Base-by-base conservation (phyloP, 2,329 filamentous ascomycete genomes). In the Elsinoe batatas region DNA sequence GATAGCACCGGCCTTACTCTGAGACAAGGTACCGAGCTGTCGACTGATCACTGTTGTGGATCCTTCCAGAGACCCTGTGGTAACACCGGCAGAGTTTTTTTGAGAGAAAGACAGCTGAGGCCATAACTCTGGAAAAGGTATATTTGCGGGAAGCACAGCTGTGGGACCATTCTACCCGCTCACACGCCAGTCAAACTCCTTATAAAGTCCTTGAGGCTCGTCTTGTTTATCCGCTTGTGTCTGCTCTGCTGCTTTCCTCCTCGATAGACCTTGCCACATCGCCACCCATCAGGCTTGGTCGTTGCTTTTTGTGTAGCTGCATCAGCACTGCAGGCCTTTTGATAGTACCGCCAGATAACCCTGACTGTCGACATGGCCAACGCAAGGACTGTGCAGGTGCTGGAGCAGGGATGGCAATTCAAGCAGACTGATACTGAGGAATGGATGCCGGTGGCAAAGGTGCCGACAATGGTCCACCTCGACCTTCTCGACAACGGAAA, bases 401-500 rank as follows among this genome's bases (percentile, higher is more conserved):
- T 76, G 54, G 64, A 63, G 5, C 60, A 67, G 6, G 72, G 72
- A 44, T 76, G 74, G 74, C 59, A 64, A 10, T 75, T 76, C 68
- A 76, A 72, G 64, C 70, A 75, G 60, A 67, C 69, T 13, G 67
- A 73, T 57, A 59, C 62, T 3, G 63, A 66, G 17, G 64, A 73
- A 33, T 76, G 74, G 74, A 63, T 76, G 43, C 64, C 72, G 2
- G 73, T 74, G 35, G 67, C 69, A 43, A 66, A 61, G 43, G 72
- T 76, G 5, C 74, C 74, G 5, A 76, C 74, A 1, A 76, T 75
- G 61, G 69, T 76, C 20, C 74, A 76, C 59, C 62, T 75, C 47
- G 74, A 76, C 58, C 63, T 76, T 55, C 70, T 76, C 35, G 70
- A 71, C 56, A 67, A 76, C 63, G 67, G 69, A 54, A 72, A 71